Base-by-base conservation (phyloP, 176 grass and related monocot genomes). In the Echinochloa phyllopogon region DNA sequence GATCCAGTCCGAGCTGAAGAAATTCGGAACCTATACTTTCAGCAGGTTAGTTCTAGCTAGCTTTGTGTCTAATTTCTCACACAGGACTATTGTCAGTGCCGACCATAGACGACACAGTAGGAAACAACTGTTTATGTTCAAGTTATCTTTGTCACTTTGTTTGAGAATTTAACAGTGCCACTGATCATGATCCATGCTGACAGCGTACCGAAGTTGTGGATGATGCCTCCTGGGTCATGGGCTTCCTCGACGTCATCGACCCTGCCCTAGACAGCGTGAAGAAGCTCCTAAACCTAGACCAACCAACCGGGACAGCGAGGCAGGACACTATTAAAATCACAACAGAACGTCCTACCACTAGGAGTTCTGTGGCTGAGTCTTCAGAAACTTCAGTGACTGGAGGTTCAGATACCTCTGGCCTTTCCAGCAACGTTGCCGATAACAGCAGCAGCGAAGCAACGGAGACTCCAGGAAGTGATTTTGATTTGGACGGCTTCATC, bases 171-270 rank as follows among this genome's bases (percentile, higher is more conserved):
- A 42, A 59, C 57, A 82, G 51, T 51, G 21, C 39, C 36, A 68
- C 25, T 77, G 33, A 90, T 59, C 15, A 36, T 75, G 75, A 6
- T 3, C 52, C 40, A 21, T 79, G 18, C 65, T 66, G 68, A 57
- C 91, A 98, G 96, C 93, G 93, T 79, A 92, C 72, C 0, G 93
- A 98, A 78, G 84, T 98, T 79, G 91, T 98, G 63, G 96, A 98
- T 80, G 96, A 98, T 81, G 89, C 93, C 64, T 92, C 94, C 25
- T 98, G 96, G 96, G 85, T 95, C 61, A 95, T 94, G 91, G 91
- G 93, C 59, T 92, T 98, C 74, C 78, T 93, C 7, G 93, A 98
- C 73, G 86, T 98, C 83, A 95, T 98, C 10, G 96, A 98, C 83
- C 96, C 96, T 51, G 96, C 96, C 65, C 86, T 98, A 44, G 93